Evolutionary conservation across 2,329 filamentous ascomycete genomes (phyloP).

Genomic region (Madurella mycetomatis): DNA sequence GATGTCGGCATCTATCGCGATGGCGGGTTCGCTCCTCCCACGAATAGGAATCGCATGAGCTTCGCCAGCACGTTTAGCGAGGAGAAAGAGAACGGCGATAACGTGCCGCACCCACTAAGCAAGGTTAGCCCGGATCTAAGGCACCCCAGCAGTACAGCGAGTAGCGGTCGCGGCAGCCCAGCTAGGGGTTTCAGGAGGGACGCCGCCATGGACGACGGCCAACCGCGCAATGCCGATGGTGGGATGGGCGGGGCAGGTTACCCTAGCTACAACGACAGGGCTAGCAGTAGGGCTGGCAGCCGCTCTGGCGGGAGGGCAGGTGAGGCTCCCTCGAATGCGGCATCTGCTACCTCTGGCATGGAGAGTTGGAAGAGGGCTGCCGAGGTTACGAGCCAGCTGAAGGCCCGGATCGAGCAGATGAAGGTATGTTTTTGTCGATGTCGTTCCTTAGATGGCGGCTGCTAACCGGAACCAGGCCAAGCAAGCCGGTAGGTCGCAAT

Average conservation of each 20-base stretch:
- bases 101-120: constrained; percentile 39
- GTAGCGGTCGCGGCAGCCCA: constrained; percentile 56
- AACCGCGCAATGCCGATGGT: constrained; percentile 27
- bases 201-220: constrained; percentile 24
- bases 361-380: constrained; percentile 98
- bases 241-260: constrained; percentile 9
- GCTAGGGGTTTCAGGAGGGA: constrained; percentile 49
- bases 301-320: constrained; percentile 17
- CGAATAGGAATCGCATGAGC: constrained; percentile 51
- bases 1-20: constrained; percentile 59
- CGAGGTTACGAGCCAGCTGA: constrained; percentile 95
- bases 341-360: constrained; percentile 50
- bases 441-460: background rate
- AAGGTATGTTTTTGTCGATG: constrained; percentile 53
- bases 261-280: constrained; percentile 14
- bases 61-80: constrained; percentile 64
- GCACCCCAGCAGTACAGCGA: constrained; percentile 45
- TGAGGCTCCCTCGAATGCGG: constrained; percentile 16
- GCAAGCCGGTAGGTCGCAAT: constrained; percentile 47
- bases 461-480: constrained; percentile 38
- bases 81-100: constrained; percentile 70
- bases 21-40: constrained; percentile 34
- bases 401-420: constrained; percentile 98
- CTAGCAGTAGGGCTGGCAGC: constrained; percentile 23
- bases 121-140: constrained; percentile 55